These are phyloP conservation scores for Scheffersomyces titani DNA, from an alignment of 1,139 yeast genomes.

Conservation along the genomic window DNA sequence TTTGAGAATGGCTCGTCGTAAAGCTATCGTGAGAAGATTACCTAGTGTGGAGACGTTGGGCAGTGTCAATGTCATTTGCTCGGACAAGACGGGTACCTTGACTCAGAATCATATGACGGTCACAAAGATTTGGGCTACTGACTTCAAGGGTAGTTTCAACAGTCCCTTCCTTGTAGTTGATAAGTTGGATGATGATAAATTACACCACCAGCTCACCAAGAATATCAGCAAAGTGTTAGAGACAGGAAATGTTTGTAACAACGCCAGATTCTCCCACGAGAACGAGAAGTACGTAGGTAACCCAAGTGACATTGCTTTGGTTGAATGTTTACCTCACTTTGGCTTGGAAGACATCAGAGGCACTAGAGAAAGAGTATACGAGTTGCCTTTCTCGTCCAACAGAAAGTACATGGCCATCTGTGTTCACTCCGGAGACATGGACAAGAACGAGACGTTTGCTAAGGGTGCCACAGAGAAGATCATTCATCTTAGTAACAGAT, in stretches of 20 bases:
- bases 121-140: slow-evolving; percentile 80
- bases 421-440: slow-evolving; percentile 59
- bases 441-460: slow-evolving; percentile 60
- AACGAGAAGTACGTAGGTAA: slow-evolving; percentile 79
- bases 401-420: slow-evolving; percentile 91
- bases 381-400: slow-evolving; percentile 80
- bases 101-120: slow-evolving; percentile 95
- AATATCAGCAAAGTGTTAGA: slow-evolving; percentile 60
- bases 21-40: slow-evolving; percentile 88
- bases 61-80: slow-evolving; percentile 90
- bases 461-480: slow-evolving; percentile 90
- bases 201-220: slow-evolving; percentile 47
- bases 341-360: slow-evolving; percentile 71
- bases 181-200: slow-evolving; percentile 39
- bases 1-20: slow-evolving; percentile 88
- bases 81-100: slow-evolving; percentile 93
- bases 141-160: slow-evolving; percentile 57
- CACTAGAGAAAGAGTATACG: slow-evolving; percentile 58
- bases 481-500: slow-evolving; percentile 61
- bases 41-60: slow-evolving; percentile 97
- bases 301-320: slow-evolving; percentile 89
- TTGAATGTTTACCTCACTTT: slow-evolving; percentile 72
- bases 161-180: slow-evolving; percentile 51
- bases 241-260: slow-evolving; percentile 80
- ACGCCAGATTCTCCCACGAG: slow-evolving; percentile 69